Percentiles rank a stretch among this genome's conserved stretches.
Conservation (phyloP, 2,329 filamentous ascomycete species). For the Xylariaceae sp. region DNA sequence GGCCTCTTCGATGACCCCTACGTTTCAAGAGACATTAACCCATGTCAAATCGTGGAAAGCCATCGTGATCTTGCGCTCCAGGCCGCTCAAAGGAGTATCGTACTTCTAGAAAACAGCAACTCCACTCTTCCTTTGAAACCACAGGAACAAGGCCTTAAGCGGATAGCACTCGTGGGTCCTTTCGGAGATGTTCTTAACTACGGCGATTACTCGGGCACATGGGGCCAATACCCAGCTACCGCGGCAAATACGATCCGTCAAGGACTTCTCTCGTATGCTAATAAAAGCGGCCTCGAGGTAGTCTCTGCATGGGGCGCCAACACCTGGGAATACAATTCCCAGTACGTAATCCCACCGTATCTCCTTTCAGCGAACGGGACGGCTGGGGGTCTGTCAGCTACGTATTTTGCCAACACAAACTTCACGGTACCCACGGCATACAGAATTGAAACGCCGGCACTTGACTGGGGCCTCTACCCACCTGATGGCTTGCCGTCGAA, state of each 20-base stretch:
- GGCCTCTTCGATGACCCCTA: conserved; percentile 49
- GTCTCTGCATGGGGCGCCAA: conserved; percentile 51
- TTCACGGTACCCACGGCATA: conserved; percentile 42
- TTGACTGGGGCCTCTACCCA: conserved; percentile 53
- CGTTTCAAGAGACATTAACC: conserved; percentile 43
- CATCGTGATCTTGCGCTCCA: conserved; percentile 47
- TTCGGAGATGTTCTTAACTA: conserved; percentile 50
- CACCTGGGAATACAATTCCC: conserved; percentile 51
- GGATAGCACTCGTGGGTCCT: conserved; percentile 49
- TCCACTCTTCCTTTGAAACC: conserved; percentile 45
- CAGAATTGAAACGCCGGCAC: conserved; percentile 45
- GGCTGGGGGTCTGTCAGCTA: conserved; percentile 46
- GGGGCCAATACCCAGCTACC: conserved; percentile 47
- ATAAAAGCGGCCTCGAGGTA: conserved; percentile 38
- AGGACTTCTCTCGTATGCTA: conserved; percentile 41
- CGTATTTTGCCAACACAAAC: conserved; percentile 49
- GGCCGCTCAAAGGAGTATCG: conserved; percentile 50
- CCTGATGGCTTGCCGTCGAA: conserved; percentile 49
- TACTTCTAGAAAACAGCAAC: conserved; percentile 50
- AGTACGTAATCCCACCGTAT: conserved; percentile 51
- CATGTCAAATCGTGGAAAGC: conserved; percentile 42
- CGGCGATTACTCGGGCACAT: conserved; percentile 51
- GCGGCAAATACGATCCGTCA: conserved; percentile 48
- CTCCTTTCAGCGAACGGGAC: conserved; percentile 46
- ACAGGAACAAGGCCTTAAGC: conserved; percentile 37